These are phyloP conservation scores for Linderniella brevidens DNA, from an alignment of 257 asterid genomes.

Conservation along the genomic window DNA sequence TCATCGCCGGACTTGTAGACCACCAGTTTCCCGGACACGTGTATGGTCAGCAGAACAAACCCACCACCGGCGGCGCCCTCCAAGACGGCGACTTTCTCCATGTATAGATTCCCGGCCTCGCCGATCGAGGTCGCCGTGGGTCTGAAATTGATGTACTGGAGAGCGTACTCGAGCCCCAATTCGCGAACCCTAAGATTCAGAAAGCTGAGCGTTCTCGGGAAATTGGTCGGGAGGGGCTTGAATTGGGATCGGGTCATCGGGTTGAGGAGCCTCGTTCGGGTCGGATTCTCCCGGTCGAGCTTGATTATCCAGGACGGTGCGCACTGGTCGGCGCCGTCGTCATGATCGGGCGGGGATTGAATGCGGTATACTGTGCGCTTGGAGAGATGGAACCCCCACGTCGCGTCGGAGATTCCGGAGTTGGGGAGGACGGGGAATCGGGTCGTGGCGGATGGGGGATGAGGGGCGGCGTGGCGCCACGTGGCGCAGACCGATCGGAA, in stretches of 20 bases:
- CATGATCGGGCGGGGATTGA: conserved; percentile 13
- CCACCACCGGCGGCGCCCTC: conserved; percentile 13
- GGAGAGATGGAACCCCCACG: conserved; percentile 71
- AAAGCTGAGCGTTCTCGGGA: conserved; percentile 37
- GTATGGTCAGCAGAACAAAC: conserved; percentile 51
- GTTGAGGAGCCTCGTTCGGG: conserved; percentile 37
- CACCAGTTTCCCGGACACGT: conserved; percentile 57
- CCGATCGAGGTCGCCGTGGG: conserved; percentile 61
- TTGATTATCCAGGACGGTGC: conserved; percentile 45
- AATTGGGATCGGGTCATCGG: conserved; percentile 40
- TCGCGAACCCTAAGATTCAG: conserved; percentile 30
- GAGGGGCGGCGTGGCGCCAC: conserved; percentile 51
- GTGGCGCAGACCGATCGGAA: conserved; percentile 72
- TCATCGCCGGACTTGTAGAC: conserved; percentile 56
- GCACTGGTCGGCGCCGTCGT: no score
- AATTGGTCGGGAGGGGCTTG: conserved; percentile 33
- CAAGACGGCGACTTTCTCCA: conserved; percentile 66
- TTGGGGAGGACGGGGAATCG: conserved; percentile 77
- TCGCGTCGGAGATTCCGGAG: conserved; percentile 43
- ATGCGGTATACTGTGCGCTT: conserved; percentile 39
- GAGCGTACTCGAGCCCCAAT: conserved; percentile 46
- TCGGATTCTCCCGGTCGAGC: conserved; percentile 36
- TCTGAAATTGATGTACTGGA: conserved; percentile 54
- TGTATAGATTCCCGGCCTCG: conserved; percentile 61
- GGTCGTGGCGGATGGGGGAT: conserved; percentile 19